Conservation (phyloP, 257 asterid species). For the Gentiana straminea region DNA sequence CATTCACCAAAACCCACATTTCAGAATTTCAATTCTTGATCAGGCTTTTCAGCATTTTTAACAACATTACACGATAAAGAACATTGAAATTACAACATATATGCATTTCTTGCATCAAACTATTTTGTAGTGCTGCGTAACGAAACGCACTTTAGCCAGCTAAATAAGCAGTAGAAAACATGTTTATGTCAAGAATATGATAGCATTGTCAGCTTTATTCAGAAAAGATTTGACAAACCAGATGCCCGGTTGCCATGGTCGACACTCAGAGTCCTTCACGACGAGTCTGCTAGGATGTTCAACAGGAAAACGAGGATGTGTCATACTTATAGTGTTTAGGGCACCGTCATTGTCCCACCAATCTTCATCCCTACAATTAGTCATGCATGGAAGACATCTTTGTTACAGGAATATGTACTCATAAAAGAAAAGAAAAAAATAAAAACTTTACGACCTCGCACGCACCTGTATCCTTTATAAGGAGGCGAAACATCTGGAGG, state of each 20-base stretch:
- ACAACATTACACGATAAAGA: too few relatives aligned
- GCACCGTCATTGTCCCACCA: conserved; percentile 99
- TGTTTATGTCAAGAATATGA: not conserved
- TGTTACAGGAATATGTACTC: not conserved
- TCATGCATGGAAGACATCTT: not conserved
- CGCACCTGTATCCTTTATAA: conserved; percentile 82
- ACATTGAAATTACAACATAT: too few relatives aligned
- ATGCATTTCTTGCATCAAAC: not conserved
- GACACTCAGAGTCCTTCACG: conserved; percentile 73
- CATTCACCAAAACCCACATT: not conserved
- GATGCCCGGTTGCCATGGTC: conserved; percentile 81
- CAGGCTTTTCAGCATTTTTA: too few relatives aligned
- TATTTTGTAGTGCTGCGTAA: not conserved
- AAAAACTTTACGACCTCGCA: conserved; percentile 16
- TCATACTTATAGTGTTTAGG: conserved; percentile 93
- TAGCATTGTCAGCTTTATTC: not conserved
- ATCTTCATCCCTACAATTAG: conserved; percentile 66
- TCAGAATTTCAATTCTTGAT: too few relatives aligned
- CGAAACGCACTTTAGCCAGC: too few relatives aligned
- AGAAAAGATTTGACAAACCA: conserved; percentile 39
- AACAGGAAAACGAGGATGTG: conserved; percentile 88
- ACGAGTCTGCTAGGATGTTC: conserved; percentile 70
- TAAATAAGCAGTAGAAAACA: not conserved
- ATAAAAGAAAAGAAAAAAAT: not conserved
- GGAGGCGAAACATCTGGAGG: conserved; percentile 75